These are phyloP conservation scores for Pilobolus umbonatus DNA, from an alignment of 192 early-diverging fungal genomes.

Conservation along the genomic window DNA sequence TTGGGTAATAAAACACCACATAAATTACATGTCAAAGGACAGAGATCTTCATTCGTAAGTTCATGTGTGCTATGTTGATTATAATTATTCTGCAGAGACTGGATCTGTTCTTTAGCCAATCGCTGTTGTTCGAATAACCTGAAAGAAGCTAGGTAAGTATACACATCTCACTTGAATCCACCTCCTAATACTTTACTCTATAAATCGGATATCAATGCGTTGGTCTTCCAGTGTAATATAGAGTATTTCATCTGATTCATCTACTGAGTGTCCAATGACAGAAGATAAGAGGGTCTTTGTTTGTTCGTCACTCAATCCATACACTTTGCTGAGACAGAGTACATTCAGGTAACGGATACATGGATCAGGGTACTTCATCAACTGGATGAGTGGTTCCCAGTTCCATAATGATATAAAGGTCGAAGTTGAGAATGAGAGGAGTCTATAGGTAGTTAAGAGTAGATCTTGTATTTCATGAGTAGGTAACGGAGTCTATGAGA, in stretches of 20 bases:
- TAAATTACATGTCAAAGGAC: slow-evolving; percentile 50
- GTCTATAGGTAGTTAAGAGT: slow-evolving; percentile 47
- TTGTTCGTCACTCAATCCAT: slow-evolving; percentile 46
- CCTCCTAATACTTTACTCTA: slow-evolving; percentile 33
- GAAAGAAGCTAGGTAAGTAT: not conserved
- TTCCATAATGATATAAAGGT: slow-evolving; percentile 53
- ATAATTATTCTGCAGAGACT: slow-evolving; percentile 38
- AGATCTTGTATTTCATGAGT: slow-evolving; percentile 35
- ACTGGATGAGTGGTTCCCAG: slow-evolving; percentile 46
- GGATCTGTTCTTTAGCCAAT: slow-evolving; percentile 39
- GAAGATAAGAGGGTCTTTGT: slow-evolving; percentile 13
- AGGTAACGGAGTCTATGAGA: not conserved
- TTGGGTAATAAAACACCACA: slow-evolving; percentile 65
- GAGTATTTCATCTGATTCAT: slow-evolving; percentile 15
- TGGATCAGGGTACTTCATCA: slow-evolving; percentile 37
- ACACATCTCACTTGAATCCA: not conserved
- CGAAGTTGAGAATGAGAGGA: slow-evolving; percentile 41
- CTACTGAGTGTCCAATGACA: slow-evolving; percentile 2
- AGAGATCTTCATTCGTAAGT: slow-evolving; percentile 40
- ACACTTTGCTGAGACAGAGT: slow-evolving; percentile 42
- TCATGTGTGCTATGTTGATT: not conserved
- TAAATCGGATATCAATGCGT: slow-evolving; percentile 29
- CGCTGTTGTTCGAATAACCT: slow-evolving; percentile 48
- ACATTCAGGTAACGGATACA: slow-evolving; percentile 41
- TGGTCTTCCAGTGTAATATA: slow-evolving; percentile 15